phyloP scores from a whole-genome alignment of 2,329 filamentous ascomycete species.

The Sporothrix sp. region DNA sequence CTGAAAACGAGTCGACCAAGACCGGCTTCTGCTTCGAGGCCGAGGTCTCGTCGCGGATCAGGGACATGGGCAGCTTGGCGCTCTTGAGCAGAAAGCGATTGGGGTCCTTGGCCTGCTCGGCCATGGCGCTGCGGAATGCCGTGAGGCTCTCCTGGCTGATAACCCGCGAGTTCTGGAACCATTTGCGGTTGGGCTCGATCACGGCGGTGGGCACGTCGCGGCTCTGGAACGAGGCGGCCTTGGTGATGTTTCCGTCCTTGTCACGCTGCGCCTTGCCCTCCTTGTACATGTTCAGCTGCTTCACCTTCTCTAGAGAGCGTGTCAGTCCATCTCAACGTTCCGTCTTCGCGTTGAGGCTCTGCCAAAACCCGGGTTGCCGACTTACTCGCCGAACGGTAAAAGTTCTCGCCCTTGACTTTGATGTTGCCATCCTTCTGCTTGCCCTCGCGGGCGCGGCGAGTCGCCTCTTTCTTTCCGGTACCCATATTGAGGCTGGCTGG shows the following conservation, averaged over 20 bases:
- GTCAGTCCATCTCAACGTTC: neutral
- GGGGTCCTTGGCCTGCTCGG: constrained; percentile 79
- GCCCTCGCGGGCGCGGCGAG: constrained; percentile 73
- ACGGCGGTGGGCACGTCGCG: constrained; percentile 71
- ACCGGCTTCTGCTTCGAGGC: constrained; percentile 52
- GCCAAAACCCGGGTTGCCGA: neutral
- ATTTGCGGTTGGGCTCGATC: constrained; percentile 92
- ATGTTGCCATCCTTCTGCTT: constrained; percentile 85
- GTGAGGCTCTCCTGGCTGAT: constrained; percentile 68
- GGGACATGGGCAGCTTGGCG: constrained; percentile 92
- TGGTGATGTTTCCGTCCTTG: constrained; percentile 70
- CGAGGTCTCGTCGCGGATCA: constrained; percentile 67
- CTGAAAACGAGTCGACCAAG: constrained; percentile 49
- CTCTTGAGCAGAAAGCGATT: constrained; percentile 92
- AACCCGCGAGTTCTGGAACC: constrained; percentile 88
- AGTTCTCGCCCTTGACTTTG: constrained; percentile 93
- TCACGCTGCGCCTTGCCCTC: constrained; percentile 77
- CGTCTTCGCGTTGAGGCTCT: neutral
- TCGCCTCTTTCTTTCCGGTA: constrained; percentile 71
- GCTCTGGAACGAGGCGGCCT: constrained; percentile 49
- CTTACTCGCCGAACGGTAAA: constrained; percentile 55
- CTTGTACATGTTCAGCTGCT: constrained; percentile 60
- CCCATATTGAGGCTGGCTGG: constrained; percentile 14
- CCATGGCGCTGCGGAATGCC: constrained; percentile 81
- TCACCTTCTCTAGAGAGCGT: constrained; percentile 15